Percentiles rank a stretch among this genome's conserved stretches.
These are phyloP conservation scores for Ensete glaucum DNA, from an alignment of 176 grass and related monocot species.

Conservation along the genomic window DNA sequence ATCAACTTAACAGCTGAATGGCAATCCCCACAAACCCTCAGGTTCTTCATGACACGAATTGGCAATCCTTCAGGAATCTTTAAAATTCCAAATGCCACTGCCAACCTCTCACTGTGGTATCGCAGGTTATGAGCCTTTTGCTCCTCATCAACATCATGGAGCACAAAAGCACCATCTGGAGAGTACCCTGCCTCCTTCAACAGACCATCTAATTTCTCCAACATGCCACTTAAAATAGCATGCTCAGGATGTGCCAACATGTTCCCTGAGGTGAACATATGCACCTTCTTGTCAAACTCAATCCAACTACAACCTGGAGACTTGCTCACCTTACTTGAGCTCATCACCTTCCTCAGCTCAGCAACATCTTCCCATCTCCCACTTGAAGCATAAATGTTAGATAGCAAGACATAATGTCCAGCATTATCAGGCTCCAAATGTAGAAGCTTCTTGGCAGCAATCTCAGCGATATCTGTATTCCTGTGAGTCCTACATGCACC, in stretches of 20 bases:
- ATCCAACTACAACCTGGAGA: constrained; percentile 79
- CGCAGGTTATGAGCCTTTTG: constrained; percentile 61
- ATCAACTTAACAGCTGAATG: constrained; percentile 72
- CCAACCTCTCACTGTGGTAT: constrained; percentile 78
- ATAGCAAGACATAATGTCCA: constrained; percentile 59
- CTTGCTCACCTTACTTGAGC: constrained; percentile 57
- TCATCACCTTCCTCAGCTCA: constrained; percentile 54
- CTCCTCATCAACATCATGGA: constrained; percentile 72
- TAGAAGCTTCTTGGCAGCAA: constrained; percentile 64
- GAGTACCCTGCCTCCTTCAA: constrained; percentile 70
- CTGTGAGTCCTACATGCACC: constrained; percentile 69
- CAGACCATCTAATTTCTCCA: constrained; percentile 59
- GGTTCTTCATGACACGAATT: constrained; percentile 76
- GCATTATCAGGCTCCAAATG: constrained; percentile 54
- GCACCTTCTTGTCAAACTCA: constrained; percentile 48
- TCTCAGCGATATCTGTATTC: constrained; percentile 57
- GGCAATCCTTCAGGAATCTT: constrained; percentile 61
- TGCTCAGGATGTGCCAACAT: constrained; percentile 48
- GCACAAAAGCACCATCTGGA: constrained; percentile 63
- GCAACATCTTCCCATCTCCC: constrained; percentile 74
- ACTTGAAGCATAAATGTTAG: constrained; percentile 59
- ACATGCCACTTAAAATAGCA: constrained; percentile 35
- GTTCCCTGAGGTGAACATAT: constrained; percentile 66
- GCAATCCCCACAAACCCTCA: constrained; percentile 75
- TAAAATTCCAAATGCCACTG: constrained; percentile 68